Evolutionary conservation across 129 eudicot genomes (phyloP), one percentile per base, ranked within the genome.

Genomic region (Escallonia rubra): DNA sequence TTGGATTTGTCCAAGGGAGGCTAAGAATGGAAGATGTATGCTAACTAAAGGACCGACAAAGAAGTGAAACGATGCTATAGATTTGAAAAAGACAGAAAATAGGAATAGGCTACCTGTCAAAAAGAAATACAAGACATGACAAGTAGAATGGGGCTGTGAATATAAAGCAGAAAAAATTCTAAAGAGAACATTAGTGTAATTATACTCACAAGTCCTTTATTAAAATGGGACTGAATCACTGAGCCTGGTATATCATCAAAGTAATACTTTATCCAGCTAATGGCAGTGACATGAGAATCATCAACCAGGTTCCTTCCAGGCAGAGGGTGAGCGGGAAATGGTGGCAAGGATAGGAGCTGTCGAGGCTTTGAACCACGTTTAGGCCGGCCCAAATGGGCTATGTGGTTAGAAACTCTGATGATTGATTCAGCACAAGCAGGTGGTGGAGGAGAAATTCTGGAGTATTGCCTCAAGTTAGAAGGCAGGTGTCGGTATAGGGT

Each of bases 241-340:
- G 83, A 69, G 62, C 72, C 78, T 16, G 66, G 61, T 7, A 91
- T 81, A 48, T 83, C 94, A 65, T 83, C 77, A 69, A 91, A 88
- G 79, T 88, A 88, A n/a, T 82, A 88, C 72, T 85, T 91, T 76
- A 91, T 75, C 96, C 97, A 91, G 73, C 90, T 88, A 65, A 88
- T 85, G 54, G 94, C 97, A 8, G 94, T 83, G 69, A 76, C 78
- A 76, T 71, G 86, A 34, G 74, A 41, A 66, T 67, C 55, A n/a
- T 72, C 69, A 39, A 69, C 23, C 47, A 59, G 75, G 64, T 76
- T 79, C 76, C 76, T 76, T 54, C 82, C 93, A 4, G 88, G 86
- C 72, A 83, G 78, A 72, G 86, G 85, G 59, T 85, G 81, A 76
- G 82, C 78, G 9, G 95, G 98, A 48, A 86, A 88, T 3, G 91